Percentiles rank a stretch among this genome's conserved stretches.
These are phyloP conservation scores for Pouteria glomerata DNA, from an alignment of 148 eudicot genomes.

Conservation along the genomic window DNA sequence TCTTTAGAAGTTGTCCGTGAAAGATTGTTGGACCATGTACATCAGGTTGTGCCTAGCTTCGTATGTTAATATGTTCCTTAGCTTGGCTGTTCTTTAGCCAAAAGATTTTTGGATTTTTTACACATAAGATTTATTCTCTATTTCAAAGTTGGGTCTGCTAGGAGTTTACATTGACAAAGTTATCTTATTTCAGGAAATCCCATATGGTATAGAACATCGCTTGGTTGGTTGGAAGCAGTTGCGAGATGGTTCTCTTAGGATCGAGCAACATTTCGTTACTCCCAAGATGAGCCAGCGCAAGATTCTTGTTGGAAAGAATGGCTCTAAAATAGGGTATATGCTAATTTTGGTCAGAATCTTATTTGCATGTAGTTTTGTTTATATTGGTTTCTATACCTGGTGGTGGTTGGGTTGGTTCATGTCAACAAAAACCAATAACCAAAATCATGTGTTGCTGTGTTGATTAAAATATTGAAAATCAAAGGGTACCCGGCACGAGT, in stretches of 20 bases:
- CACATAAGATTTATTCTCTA: neutral
- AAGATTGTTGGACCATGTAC: conserved; percentile 78
- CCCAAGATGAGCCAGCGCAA: conserved; percentile 81
- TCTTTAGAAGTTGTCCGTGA: conserved; percentile 92
- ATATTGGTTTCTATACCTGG: too few relatives aligned
- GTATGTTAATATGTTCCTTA: neutral
- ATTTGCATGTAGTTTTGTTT: too few relatives aligned
- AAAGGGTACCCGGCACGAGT: too few relatives aligned
- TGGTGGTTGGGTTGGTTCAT: too few relatives aligned
- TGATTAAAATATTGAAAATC: too few relatives aligned
- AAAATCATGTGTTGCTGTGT: too few relatives aligned
- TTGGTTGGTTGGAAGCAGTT: conserved; percentile 88
- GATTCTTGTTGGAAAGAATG: conserved; percentile 91
- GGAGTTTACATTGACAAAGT: neutral
- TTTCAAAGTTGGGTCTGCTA: neutral
- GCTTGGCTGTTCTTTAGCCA: neutral
- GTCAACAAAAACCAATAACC: too few relatives aligned
- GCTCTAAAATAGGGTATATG: conserved; percentile 85
- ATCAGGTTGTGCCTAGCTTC: conserved; percentile 52
- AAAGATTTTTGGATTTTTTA: neutral
- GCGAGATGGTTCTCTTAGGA: conserved; percentile 80
- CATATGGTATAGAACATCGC: conserved; percentile 77
- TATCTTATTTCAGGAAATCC: conserved; percentile 66
- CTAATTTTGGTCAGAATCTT: neutral
- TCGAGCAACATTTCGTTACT: conserved; percentile 89